These are phyloP conservation scores for Bruguiera sexangula DNA, from an alignment of 345 rosid species.

Conservation along the genomic window DNA sequence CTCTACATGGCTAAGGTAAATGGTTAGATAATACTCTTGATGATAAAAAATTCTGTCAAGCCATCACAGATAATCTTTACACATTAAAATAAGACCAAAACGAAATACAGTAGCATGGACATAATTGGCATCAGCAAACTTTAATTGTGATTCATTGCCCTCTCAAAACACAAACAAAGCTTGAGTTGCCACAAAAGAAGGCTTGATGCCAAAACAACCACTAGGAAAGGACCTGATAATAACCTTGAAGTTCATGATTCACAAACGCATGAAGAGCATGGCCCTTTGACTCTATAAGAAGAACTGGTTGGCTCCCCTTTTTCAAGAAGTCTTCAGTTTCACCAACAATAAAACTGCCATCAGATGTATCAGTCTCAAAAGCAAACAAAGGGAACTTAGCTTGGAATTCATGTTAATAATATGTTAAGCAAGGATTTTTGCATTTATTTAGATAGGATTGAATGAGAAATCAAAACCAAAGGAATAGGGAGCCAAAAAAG, in stretches of 20 bases:
- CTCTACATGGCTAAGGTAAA: background rate
- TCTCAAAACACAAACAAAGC: no score
- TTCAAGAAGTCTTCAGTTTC: slow-evolving; percentile 56
- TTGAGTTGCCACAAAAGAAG: background rate
- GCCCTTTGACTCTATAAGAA: slow-evolving; percentile 83
- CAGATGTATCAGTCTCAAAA: slow-evolving; percentile 17
- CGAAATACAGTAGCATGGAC: background rate
- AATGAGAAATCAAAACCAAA: no score
- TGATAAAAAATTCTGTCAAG: background rate
- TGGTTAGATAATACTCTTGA: background rate
- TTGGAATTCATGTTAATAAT: background rate
- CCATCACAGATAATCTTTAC: background rate
- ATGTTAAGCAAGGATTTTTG: background rate
- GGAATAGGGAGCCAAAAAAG: no score
- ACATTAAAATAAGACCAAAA: background rate
- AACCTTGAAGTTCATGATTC: slow-evolving; percentile 69
- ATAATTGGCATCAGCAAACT: no score
- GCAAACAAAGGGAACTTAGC: background rate
- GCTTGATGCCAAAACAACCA: background rate
- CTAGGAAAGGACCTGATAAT: slow-evolving; percentile 8
- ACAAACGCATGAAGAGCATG: slow-evolving; percentile 85
- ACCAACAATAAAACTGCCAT: slow-evolving; percentile 52
- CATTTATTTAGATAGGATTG: no score
- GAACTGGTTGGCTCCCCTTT: slow-evolving; percentile 54
- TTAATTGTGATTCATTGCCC: no score